Base-by-base conservation (phyloP, 345 rosid species). In the Bretschneidera sinensis region DNA sequence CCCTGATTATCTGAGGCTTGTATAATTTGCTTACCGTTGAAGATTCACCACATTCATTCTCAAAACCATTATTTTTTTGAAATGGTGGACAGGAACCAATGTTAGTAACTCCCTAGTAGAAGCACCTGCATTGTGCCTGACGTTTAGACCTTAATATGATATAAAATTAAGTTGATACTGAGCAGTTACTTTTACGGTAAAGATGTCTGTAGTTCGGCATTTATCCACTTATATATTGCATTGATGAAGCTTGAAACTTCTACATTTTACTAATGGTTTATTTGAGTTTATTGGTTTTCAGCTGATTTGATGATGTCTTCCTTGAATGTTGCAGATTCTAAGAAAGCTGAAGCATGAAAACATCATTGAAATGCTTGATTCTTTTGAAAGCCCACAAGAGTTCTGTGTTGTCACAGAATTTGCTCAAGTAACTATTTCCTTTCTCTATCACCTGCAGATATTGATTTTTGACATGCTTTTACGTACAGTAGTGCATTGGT, bases 371-470 rank as follows among this genome's bases (percentile, higher is more conserved):
- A 94, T 94, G 99, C 91, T 94, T 11, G 99, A 94, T 78, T 89
- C 97, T 18, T 94, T 94, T 63, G 99, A 94, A 64, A 94, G 83
- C 72, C 87, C 85, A 18, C 85, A 87, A 65, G 99, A 94, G 74
- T 94, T 94, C 59, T 94, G 99, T 63, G 99, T 94, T 24, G 97
- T 94, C 58, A 94, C 99, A 0, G 99, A 94, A 74, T 90, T 94
- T 76, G 99, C 95, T 13, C 99, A 94, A 70, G 99, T 90, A 72
- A 21, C 49, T 54, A 34, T 61, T 68, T 45, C 47, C 50, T 52
- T 62, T 45, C 59, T 71, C 10, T 31, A 21, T 53, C 13, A 10
- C 23, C 13, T 16, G 16, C 54, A 51, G 17, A 4, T 24, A 53
- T 43, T 7, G 28, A 45, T 10, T n/a, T n/a, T n/a, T 19, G 9